phyloP scores from a whole-genome alignment of 345 rosid species.

The Atalantia buxifolia region DNA sequence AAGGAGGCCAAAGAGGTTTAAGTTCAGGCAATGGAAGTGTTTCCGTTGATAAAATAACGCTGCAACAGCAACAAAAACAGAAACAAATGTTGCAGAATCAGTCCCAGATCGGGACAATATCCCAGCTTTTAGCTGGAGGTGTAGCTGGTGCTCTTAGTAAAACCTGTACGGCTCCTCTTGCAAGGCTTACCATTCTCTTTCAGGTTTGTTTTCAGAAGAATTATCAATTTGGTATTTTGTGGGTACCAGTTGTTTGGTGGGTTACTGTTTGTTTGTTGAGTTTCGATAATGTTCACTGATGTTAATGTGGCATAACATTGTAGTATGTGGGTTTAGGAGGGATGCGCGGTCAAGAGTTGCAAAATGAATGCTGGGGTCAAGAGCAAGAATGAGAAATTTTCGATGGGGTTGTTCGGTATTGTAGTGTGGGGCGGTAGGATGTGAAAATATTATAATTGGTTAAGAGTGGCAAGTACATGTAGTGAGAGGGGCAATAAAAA shows the following conservation, averaged over 20 bases:
- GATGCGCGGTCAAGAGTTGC: not conserved
- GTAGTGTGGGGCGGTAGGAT: not conserved
- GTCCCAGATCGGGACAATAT: conserved; percentile 64
- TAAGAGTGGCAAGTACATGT: not conserved
- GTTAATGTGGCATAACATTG: not conserved
- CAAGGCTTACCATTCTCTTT: conserved; percentile 93
- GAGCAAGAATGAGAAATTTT: not conserved
- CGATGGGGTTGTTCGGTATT: not conserved
- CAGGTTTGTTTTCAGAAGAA: conserved; percentile 48
- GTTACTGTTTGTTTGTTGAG: not conserved
- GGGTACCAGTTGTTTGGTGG: not conserved
- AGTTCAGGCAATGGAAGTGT: conserved; percentile 57
- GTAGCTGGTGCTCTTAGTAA: conserved; percentile 93
- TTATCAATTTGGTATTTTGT: not conserved
- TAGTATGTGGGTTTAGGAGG: not conserved
- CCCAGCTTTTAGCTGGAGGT: conserved; percentile 92
- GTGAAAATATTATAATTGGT: not conserved
- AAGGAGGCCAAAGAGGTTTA: conserved; percentile 41
- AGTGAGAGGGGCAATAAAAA: not conserved
- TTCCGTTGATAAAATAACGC: conserved; percentile 33
- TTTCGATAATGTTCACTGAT: not conserved
- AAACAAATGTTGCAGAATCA: conserved; percentile 32
- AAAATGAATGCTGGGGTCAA: not conserved
- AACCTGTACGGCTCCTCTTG: conserved; percentile 96
- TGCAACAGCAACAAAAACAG: conserved; percentile 42